phyloP scores from a whole-genome alignment of 257 asterid genomes.

The Salvia hispanica region DNA sequence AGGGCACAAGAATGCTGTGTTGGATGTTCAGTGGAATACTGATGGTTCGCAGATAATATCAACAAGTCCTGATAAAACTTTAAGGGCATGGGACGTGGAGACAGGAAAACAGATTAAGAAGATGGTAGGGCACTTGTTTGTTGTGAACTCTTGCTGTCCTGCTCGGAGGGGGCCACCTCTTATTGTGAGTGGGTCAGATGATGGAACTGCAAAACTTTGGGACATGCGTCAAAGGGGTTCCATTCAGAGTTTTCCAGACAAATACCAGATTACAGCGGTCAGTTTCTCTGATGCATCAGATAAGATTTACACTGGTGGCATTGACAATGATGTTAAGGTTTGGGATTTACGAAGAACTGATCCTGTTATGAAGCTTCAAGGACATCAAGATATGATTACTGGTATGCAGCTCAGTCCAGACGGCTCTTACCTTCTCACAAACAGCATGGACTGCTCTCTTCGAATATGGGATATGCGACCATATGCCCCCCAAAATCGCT shows the following conservation, averaged over 20 bases:
- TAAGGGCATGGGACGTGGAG: slow-evolving; percentile 97
- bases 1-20: slow-evolving; percentile 96
- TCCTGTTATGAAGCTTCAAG: slow-evolving; percentile 92
- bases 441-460: slow-evolving; percentile 88
- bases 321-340: slow-evolving; percentile 89
- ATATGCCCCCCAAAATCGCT: slow-evolving; percentile 92
- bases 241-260: slow-evolving; percentile 92
- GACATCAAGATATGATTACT: slow-evolving; percentile 90
- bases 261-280: slow-evolving; percentile 95
- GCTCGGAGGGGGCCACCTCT: slow-evolving; percentile 98
- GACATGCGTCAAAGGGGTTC: slow-evolving; percentile 99
- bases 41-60: slow-evolving; percentile 91
- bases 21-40: slow-evolving; percentile 91
- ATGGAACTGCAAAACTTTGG: slow-evolving; percentile 98
- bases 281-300: slow-evolving; percentile 96
- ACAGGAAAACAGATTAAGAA: slow-evolving; percentile 92
- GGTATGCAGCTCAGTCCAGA: slow-evolving; percentile 98
- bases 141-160: slow-evolving; percentile 86
- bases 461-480: slow-evolving; percentile 99
- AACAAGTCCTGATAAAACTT: slow-evolving; percentile 89
- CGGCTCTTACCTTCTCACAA: slow-evolving; percentile 93
- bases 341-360: slow-evolving; percentile 94
- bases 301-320: slow-evolving; percentile 88
- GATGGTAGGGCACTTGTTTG: slow-evolving; percentile 88
- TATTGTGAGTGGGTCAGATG: slow-evolving; percentile 95